Evolutionary conservation across 129 eudicot genomes (phyloP).

Genomic region (Scalesia atractyloides): DNA sequence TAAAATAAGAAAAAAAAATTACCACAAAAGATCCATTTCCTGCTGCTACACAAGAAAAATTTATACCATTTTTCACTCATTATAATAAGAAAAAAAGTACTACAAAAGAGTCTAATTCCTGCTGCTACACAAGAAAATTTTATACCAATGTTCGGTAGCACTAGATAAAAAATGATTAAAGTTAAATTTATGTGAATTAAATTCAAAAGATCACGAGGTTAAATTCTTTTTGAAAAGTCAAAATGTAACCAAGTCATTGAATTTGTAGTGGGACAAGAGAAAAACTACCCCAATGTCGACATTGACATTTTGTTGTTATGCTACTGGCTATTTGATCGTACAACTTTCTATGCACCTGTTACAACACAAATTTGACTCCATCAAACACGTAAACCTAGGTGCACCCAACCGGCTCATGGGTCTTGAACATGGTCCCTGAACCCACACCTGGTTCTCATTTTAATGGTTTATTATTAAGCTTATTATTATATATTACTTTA

Average conservation of each 20-base stretch:
- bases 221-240: conserved; percentile 17
- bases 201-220: neutral
- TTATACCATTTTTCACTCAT: too few species aligned
- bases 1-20: too few species aligned
- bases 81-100: too few species aligned
- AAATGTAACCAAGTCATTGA: conserved; percentile 29
- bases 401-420: conserved; percentile 4
- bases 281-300: conserved; percentile 25
- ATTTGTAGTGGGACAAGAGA: conserved; percentile 34
- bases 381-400: conserved; percentile 11
- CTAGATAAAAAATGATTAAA: neutral
- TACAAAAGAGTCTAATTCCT: too few species aligned
- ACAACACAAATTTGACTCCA: neutral
- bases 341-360: neutral
- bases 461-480: neutral
- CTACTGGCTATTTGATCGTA: neutral
- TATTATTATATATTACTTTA: neutral
- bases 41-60: too few species aligned
- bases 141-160: neutral
- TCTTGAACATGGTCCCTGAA: conserved; percentile 3
- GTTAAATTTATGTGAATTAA: neutral
- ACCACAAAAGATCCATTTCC: too few species aligned
- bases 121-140: too few species aligned
- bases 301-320: conserved; percentile 32
- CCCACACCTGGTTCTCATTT: conserved; percentile 3